These are phyloP conservation scores for Daldinia vernicosa DNA, from an alignment of 495 filamentous ascomycete species.

Conservation along the genomic window DNA sequence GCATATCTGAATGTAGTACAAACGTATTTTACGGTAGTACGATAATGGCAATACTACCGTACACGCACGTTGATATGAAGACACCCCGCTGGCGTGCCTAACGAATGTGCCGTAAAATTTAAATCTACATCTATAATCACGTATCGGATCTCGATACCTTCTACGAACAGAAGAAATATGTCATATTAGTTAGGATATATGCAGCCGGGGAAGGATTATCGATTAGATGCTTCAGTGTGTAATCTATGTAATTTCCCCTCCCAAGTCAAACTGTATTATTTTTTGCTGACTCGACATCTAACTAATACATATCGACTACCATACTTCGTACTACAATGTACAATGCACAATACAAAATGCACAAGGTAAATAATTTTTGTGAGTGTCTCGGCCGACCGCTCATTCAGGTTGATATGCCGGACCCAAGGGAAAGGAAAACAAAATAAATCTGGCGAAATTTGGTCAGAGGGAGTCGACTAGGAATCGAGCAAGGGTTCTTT, in stretches of 20 bases:
- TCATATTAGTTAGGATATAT: not conserved
- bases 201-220: conserved; percentile 2
- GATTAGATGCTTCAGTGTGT: not conserved
- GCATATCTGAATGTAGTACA: not conserved
- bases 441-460: conserved; percentile 7
- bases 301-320: not conserved
- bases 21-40: conserved; percentile 2
- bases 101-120: conserved; percentile 6
- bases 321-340: not conserved
- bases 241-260: not conserved
- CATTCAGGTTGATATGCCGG: not conserved
- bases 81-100: conserved; percentile 1
- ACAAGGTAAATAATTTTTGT: not conserved
- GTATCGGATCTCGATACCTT: conserved; percentile 6
- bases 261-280: not conserved
- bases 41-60: not conserved
- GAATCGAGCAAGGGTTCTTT: conserved; percentile 9
- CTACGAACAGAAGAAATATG: conserved; percentile 8
- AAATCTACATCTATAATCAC: not conserved
- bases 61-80: not conserved
- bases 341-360: not conserved
- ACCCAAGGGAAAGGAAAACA: conserved; percentile 1
- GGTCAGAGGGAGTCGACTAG: not conserved
- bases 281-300: not conserved
- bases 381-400: not conserved